Evolutionary conservation across 2,329 filamentous ascomycete genomes (phyloP).

Genomic region (Alternaria sp.): DNA sequence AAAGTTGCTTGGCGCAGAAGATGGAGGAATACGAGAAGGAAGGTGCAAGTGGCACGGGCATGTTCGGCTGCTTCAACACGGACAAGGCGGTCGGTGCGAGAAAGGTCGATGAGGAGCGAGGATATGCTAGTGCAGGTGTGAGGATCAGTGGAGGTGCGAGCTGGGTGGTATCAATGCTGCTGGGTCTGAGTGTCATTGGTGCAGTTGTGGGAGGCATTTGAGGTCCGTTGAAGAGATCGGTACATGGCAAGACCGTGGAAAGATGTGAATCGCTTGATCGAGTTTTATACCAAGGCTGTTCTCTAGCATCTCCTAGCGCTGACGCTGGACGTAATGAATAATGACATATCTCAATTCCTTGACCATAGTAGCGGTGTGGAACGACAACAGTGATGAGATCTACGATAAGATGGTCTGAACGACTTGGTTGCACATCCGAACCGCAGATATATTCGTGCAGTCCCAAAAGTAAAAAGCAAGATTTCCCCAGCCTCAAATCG

Average conservation of each 20-base stretch:
- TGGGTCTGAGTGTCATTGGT: constrained; percentile 18
- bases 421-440: not conserved
- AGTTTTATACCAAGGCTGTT: not conserved
- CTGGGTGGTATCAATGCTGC: constrained; percentile 9
- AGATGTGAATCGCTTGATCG: constrained; percentile 4
- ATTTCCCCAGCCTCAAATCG: not conserved
- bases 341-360: not conserved
- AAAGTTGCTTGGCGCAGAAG: constrained; percentile 19
- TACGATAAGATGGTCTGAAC: not conserved
- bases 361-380: not conserved
- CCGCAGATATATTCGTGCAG: not conserved
- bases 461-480: not conserved
- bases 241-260: fast-evolving
- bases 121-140: constrained; percentile 13
- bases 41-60: not conserved
- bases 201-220: not conserved
- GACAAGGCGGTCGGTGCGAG: constrained; percentile 7
- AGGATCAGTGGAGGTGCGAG: constrained; percentile 1
- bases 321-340: not conserved
- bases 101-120: constrained; percentile 5
- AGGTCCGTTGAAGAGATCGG: not conserved
- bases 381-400: not conserved
- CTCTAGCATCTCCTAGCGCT: not conserved
- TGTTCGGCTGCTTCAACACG: constrained; percentile 21
- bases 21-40: constrained; percentile 13